phyloP scores from a whole-genome alignment of 768 basidiomycete genomes.

The Termitomyces titanicus region DNA sequence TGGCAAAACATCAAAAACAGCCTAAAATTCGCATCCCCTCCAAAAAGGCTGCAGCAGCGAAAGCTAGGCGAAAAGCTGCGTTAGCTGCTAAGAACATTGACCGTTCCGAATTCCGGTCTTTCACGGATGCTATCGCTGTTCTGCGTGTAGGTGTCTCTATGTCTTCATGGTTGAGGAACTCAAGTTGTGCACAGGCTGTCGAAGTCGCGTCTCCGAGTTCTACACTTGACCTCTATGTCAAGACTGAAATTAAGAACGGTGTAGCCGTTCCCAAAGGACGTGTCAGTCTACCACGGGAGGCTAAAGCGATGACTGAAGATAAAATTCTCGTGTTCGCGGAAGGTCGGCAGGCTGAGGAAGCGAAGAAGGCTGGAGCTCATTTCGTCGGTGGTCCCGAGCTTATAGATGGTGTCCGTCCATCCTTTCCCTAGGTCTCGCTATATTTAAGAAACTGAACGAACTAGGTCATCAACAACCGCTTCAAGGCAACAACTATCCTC shows the following conservation, averaged over 20 bases:
- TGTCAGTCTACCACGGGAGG: conserved; percentile 78
- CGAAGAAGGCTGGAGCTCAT: conserved; percentile 83
- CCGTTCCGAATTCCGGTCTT: conserved; percentile 61
- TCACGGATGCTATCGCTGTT: conserved; percentile 64
- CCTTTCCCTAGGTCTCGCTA: conserved; percentile 1
- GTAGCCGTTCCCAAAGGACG: conserved; percentile 87
- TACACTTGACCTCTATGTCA: conserved; percentile 77
- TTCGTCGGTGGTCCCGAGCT: conserved; percentile 90
- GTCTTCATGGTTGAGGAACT: background rate
- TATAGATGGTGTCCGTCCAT: conserved; percentile 70
- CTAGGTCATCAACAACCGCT: conserved; percentile 70
- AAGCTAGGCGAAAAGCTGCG: conserved; percentile 55
- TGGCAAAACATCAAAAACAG: conserved; percentile 47
- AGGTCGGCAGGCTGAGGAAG: conserved; percentile 76
- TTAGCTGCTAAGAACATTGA: conserved; percentile 53
- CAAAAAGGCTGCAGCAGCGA: conserved; percentile 69
- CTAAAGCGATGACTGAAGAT: conserved; percentile 66
- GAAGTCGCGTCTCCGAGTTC: conserved; percentile 75
- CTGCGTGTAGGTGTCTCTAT: conserved; percentile 51
- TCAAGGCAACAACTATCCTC: conserved; percentile 80
- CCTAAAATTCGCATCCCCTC: conserved; percentile 54
- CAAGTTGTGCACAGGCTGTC: conserved; percentile 54
- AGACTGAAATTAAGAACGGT: conserved; percentile 76
- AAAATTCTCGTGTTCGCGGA: conserved; percentile 93
- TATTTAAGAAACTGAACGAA: conserved; percentile 1